Base-by-base conservation (phyloP, 805 yeast genomes). In the Ogataea angusta region DNA sequence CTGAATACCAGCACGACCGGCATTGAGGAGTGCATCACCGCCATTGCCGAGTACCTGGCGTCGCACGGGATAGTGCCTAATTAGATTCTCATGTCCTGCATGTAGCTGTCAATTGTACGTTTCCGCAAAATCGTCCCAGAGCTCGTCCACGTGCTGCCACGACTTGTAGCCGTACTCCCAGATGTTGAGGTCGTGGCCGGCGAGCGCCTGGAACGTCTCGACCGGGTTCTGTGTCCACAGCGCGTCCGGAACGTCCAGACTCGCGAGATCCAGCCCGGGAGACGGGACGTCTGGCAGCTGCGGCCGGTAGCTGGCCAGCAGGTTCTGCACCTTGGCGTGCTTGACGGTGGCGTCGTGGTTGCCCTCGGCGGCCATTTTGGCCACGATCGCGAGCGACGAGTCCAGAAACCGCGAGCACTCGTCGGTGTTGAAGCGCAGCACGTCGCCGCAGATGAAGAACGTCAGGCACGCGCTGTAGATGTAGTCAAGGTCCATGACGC, bases 1-100 rank as follows among this genome's bases (percentile, higher is more conserved):
- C 68, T 90, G 60, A 77, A 76, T 53, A 87, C 91, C 43, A 82
- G 84, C 59, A 72, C 78, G 54, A 68, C 72, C 40, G 66, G 84
- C 29, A 77, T 89, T 34, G 96, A 90, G 68, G 85, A 89, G 59
- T 78, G 91, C 56, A 95, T 95, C 23, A 65, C 75, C 52, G 68
- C 73, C 49, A 84, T 90, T 57, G 74, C 76, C 52, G 79, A 78
- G 36, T 89, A 87, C 61, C 73, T 86, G 58, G 65, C 69, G 32
- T 71, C 70, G 43, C 68, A 80, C 51, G 69, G 73, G 10, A 39
- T 45, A 2, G 40, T 47, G 19, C 21, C 42, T 2, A 38, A 41
- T 30, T 33, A 36, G n/a, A 38, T 29, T 30, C 21, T 34, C 24
- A 10, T 30, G 9, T 14, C 12, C 12, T 18, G 18, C 29, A 35